Percentiles rank a stretch among this genome's conserved stretches.
Evolutionary conservation across 345 rosid genomes (phyloP).

Genomic region (Hibiscus trionum): DNA sequence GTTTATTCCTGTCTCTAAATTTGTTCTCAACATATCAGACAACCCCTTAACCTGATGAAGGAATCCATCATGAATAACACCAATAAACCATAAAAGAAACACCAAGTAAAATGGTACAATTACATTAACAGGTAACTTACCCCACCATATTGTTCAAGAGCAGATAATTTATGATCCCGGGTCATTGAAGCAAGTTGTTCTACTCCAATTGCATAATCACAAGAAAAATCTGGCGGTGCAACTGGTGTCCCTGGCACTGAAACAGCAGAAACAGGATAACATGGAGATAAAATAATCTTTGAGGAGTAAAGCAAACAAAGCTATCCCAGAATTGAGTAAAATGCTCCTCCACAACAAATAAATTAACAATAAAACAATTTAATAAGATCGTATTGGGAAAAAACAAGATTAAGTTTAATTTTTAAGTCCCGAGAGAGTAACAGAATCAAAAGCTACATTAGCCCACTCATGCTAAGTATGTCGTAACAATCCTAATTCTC

Average conservation of each 20-base stretch:
- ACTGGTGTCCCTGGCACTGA: constrained; percentile 33
- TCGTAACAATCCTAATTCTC: neutral
- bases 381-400: neutral
- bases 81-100: neutral
- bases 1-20: constrained; percentile 47
- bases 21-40: constrained; percentile 51
- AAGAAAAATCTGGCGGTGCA: constrained; percentile 32
- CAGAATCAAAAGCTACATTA: neutral
- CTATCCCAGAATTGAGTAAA: neutral
- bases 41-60: constrained; percentile 60
- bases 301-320: neutral
- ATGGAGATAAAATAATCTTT: neutral
- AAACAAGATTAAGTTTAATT: neutral
- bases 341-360: neutral
- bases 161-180: constrained; percentile 59
- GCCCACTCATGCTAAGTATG: neutral
- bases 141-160: constrained; percentile 63
- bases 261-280: neutral
- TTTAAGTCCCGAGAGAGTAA: neutral
- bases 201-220: constrained; percentile 58
- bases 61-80: neutral
- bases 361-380: neutral
- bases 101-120: neutral
- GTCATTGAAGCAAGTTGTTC: constrained; percentile 76
- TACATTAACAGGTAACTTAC: constrained; percentile 31